Evolutionary conservation across 345 rosid genomes (phyloP).

Genomic region (Aquilaria sinensis): DNA sequence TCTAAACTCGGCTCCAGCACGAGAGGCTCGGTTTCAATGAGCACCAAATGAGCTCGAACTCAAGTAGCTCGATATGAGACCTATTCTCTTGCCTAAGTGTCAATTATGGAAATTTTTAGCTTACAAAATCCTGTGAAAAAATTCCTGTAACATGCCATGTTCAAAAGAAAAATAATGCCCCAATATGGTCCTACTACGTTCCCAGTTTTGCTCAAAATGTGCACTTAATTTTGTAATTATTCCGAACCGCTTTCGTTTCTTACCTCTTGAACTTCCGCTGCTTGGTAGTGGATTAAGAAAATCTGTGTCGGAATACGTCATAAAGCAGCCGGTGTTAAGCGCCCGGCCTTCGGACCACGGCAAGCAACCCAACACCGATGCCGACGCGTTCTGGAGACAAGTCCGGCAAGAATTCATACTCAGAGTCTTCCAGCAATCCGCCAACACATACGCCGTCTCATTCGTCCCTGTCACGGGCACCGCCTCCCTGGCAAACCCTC

Average conservation of each 20-base stretch:
- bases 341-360: constrained; percentile 25
- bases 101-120: too few species aligned
- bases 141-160: too few species aligned
- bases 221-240: background rate
- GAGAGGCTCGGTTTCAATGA: too few species aligned
- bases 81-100: too few species aligned
- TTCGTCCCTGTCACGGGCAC: constrained; percentile 8
- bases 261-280: constrained; percentile 9
- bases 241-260: background rate
- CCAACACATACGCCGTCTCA: constrained; percentile 22
- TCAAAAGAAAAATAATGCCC: too few species aligned
- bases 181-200: background rate
- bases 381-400: constrained; percentile 21
- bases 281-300: constrained; percentile 7
- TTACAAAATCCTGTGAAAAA: too few species aligned
- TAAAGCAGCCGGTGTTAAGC: constrained; percentile 27
- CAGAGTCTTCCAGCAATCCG: constrained; percentile 30
- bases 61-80: too few species aligned
- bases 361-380: constrained; percentile 10
- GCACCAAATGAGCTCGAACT: too few species aligned
- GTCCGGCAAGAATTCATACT: constrained; percentile 12
- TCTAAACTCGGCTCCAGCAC: too few species aligned
- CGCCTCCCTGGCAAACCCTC: constrained; percentile 3
- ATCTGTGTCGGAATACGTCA: constrained; percentile 18
- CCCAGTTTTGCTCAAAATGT: background rate